phyloP scores from a whole-genome alignment of 2,329 filamentous ascomycete species.

The Pleoardoris graminearum region DNA sequence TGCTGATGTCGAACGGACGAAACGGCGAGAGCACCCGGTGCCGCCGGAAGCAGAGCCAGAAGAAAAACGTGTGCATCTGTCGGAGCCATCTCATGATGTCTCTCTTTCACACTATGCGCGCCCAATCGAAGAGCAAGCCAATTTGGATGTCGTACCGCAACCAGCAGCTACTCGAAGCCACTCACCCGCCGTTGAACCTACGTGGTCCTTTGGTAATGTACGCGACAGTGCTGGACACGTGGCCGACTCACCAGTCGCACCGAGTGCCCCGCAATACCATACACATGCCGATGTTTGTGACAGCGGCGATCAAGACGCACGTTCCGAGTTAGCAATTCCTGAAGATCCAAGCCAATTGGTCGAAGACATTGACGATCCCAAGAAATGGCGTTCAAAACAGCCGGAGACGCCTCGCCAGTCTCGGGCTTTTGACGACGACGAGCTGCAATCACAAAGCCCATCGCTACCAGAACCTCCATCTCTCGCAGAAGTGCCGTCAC shows the following conservation, averaged over 20 bases:
- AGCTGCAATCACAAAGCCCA: conserved; percentile 25
- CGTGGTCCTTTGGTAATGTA: conserved; percentile 45
- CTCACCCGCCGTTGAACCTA: conserved; percentile 26
- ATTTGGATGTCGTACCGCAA: not conserved
- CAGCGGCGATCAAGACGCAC: conserved; percentile 48
- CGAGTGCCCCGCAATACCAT: conserved; percentile 30
- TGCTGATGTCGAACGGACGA: conserved; percentile 25
- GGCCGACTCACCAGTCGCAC: conserved; percentile 48
- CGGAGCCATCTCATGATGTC: conserved; percentile 15
- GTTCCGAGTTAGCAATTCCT: conserved; percentile 17
- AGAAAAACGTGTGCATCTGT: conserved; percentile 40
- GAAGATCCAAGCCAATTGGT: conserved; percentile 18
- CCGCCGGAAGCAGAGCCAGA: conserved; percentile 37
- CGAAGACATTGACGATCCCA: conserved; percentile 18
- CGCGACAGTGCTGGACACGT: conserved; percentile 53
- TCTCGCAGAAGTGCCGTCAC: conserved; percentile 21
- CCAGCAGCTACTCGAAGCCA: conserved; percentile 12
- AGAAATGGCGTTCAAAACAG: conserved; percentile 28
- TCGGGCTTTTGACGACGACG: conserved; percentile 9
- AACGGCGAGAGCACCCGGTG: conserved; percentile 41
- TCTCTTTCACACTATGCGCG: conserved; percentile 5
- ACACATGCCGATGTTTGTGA: conserved; percentile 42
- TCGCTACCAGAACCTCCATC: conserved; percentile 29
- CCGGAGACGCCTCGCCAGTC: conserved; percentile 21
- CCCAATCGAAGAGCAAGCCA: conserved; percentile 1